Evolutionary conservation across 306 rosid genomes (phyloP), one percentile per base, ranked within the genome.

Genomic region (Adenanthera pavonina): DNA sequence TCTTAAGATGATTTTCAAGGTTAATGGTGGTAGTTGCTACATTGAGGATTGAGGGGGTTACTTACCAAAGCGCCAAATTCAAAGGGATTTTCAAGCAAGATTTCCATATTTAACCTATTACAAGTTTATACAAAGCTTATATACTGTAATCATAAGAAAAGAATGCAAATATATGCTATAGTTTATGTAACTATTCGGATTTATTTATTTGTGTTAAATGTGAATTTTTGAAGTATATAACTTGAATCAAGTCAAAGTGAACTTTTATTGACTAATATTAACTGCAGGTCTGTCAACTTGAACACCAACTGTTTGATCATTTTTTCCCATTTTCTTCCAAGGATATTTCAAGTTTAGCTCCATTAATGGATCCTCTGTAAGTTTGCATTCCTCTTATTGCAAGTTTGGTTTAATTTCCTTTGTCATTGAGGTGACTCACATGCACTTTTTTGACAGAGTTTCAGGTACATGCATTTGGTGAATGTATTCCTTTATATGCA

Each of bases 231-330:
- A 64, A 78, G 69, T 30, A 41, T 43, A 62, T 78, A 61, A 46
- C 75, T 82, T 17, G 75, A 65, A 41, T 76, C 74, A 43, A 35
- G 46, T 86, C 61, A 38, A 69, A 12, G 36, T 48, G 49, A 68
- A 59, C 8, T 75, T 69, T 70, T 75, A 82, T 78, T 69, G 78
- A 67, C 80, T 80, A 52, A 64, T 78, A 34, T 78, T 54, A 66
- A 64, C 44, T 89, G 90, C 90, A 95, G 99, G 99, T 89, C 85
- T 96, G 99, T 90, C 99, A 96, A 87, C 99, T 93, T 75, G 99
- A 93, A 84, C 98, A 92, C 81, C 99, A 93, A 81, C 92, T 93
- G 78, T 96, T 96, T 79, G 86, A 89, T 87, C 99, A 96, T 86
- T 96, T 96, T 88, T 96, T 96, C 81, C 99, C 98, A 49, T 87